Evolutionary conservation across 768 basidiomycete genomes (phyloP).

Genomic region (Gymnopilus dilepis): DNA sequence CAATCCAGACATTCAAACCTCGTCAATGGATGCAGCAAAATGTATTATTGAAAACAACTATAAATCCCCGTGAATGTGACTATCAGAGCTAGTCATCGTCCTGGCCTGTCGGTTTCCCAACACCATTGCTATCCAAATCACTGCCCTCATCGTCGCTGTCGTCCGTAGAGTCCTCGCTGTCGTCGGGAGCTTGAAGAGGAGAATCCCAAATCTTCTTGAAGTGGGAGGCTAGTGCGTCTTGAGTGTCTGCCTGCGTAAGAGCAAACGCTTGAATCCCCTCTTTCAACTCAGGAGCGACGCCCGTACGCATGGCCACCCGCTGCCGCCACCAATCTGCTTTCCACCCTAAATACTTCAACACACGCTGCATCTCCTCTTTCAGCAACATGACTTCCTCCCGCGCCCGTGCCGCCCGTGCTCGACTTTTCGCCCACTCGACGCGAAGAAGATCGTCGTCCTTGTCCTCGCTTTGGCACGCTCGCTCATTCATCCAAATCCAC

Average conservation of each 20-base stretch:
- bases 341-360: not conserved
- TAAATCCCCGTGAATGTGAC: no score
- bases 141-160: not conserved
- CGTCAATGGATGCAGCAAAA: no score
- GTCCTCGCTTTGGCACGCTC: not conserved
- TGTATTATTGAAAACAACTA: no score
- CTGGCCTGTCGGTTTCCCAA: no score
- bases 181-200: not conserved
- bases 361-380: slow-evolving; percentile 3
- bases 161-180: not conserved
- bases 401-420: not conserved
- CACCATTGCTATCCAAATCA: no score
- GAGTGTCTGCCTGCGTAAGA: not conserved
- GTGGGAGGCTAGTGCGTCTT: not conserved
- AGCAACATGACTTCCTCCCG: slow-evolving; percentile 5
- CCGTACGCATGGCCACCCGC: not conserved
- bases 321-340: not conserved
- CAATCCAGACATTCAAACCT: no score
- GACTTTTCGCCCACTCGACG: slow-evolving; percentile 4
- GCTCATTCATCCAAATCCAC: slow-evolving; percentile 11
- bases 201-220: not conserved
- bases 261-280: not conserved
- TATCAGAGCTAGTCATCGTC: no score
- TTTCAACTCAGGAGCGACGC: not conserved
- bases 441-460: not conserved